A percentile compares a stretch with the other conserved stretches of the same genome.
Conservation (phyloP, 2,329 filamentous ascomycete genomes). For the Phaeosphaeriaceae sp. region DNA sequence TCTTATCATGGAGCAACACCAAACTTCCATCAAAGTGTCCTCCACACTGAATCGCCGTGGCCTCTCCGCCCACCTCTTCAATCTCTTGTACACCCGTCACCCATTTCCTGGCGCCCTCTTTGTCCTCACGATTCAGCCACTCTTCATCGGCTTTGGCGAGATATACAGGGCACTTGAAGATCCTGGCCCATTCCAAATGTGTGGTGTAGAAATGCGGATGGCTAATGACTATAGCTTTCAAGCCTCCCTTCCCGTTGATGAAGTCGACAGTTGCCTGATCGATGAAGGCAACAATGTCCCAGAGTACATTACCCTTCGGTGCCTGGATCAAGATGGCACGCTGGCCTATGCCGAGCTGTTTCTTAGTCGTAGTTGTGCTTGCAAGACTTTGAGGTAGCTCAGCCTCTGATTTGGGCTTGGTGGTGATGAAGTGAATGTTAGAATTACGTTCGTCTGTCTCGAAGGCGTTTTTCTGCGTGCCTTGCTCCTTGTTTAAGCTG, state of each 20-base stretch:
- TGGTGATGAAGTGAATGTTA: conserved; percentile 54
- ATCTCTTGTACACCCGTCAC: conserved; percentile 52
- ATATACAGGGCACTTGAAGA: conserved; percentile 75
- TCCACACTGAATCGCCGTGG: conserved; percentile 72
- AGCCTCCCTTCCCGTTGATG: conserved; percentile 68
- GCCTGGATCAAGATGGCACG: conserved; percentile 74
- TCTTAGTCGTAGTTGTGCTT: conserved; percentile 47
- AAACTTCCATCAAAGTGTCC: conserved; percentile 82
- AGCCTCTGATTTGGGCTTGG: conserved; percentile 36
- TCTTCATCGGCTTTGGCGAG: conserved; percentile 67
- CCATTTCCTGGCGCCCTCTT: conserved; percentile 52
- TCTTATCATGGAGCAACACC: conserved; percentile 64
- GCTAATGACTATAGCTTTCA: conserved; percentile 74
- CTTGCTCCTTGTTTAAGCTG: conserved; percentile 57
- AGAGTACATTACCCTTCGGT: conserved; percentile 73
- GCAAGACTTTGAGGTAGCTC: conserved; percentile 29
- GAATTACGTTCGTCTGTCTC: conserved; percentile 55
- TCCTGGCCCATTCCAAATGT: conserved; percentile 74
- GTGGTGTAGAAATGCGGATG: conserved; percentile 87
- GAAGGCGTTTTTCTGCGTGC: conserved; percentile 62
- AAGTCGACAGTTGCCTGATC: conserved; percentile 67
- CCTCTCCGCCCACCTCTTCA: conserved; percentile 50
- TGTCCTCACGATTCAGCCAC: conserved; percentile 65
- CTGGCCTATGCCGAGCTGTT: conserved; percentile 75
- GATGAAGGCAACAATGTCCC: conserved; percentile 77